phyloP scores from a whole-genome alignment of 1,284 basidiomycete species.

The Sparassis latifolia region DNA sequence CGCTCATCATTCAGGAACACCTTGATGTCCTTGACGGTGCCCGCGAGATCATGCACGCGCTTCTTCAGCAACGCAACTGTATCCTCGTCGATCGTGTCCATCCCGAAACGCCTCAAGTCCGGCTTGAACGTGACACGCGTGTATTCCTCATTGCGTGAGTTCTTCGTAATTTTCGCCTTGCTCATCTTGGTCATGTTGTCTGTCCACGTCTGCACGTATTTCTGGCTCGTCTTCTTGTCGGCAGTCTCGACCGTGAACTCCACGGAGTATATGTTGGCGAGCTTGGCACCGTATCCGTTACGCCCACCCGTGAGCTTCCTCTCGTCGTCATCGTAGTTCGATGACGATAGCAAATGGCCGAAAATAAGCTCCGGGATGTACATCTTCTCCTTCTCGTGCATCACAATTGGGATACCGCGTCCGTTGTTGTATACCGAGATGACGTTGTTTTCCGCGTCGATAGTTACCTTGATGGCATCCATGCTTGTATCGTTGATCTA shows the following conservation, averaged over 20 bases:
- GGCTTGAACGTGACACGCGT: conserved; percentile 96
- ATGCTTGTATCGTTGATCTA: conserved; percentile 87
- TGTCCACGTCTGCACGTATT: conserved; percentile 94
- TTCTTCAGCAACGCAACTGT: conserved; percentile 87
- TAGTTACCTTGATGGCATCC: conserved; percentile 85
- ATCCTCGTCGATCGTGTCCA: conserved; percentile 90
- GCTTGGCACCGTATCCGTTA: conserved; percentile 97
- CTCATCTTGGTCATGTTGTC: conserved; percentile 90
- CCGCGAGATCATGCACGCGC: conserved; percentile 97
- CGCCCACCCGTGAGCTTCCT: conserved; percentile 98
- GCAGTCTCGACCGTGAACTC: conserved; percentile 98
- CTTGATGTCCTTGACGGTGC: conserved; percentile 90
- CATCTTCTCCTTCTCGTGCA: conserved; percentile 89
- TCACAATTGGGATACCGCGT: conserved; percentile 93
- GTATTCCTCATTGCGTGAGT: conserved; percentile 81
- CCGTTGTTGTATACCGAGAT: conserved; percentile 98
- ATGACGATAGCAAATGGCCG: conserved; percentile 91
- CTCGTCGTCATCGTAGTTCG: conserved; percentile 98
- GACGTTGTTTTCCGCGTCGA: conserved; percentile 78
- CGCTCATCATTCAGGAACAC: conserved; percentile 92
- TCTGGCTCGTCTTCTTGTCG: conserved; percentile 81
- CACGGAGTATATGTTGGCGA: conserved; percentile 97
- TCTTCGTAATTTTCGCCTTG: conserved; percentile 90
- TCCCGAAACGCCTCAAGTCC: conserved; percentile 88
- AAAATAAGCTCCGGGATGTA: conserved; percentile 99